These are phyloP conservation scores for Cyclotella choctawhatcheeana DNA, from an alignment of 108 stramenopile species.

Conservation along the genomic window DNA sequence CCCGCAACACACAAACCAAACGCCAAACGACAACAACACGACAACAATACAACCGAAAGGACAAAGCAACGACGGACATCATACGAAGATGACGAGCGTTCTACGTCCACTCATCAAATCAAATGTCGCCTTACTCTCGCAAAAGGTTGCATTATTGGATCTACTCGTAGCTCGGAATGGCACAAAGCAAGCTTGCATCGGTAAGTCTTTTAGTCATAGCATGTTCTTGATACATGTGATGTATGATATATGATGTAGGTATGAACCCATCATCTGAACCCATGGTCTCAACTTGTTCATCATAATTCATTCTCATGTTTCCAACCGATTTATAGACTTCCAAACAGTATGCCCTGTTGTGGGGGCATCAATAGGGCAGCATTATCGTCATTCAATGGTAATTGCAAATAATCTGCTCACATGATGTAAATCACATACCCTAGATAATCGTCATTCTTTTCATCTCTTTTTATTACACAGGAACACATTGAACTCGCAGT, in stretches of 20 bases:
- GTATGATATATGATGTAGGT: background rate
- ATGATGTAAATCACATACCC: background rate
- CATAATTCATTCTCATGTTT: background rate
- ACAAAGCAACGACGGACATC: no score
- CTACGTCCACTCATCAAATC: constrained; percentile 48
- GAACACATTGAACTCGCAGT: constrained; percentile 84
- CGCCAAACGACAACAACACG: no score
- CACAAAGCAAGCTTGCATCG: constrained; percentile 35
- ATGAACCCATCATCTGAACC: background rate
- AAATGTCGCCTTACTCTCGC: constrained; percentile 70
- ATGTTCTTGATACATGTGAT: background rate
- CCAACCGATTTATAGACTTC: constrained; percentile 47
- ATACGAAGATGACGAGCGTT: constrained; percentile 23
- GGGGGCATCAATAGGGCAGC: constrained; percentile 84
- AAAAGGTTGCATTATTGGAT: constrained; percentile 76
- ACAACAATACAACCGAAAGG: no score
- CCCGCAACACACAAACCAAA: no score
- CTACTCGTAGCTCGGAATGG: constrained; percentile 60
- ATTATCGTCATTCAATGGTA: constrained; percentile 89
- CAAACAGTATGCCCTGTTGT: constrained; percentile 70
- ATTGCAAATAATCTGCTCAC: background rate
- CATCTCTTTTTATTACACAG: background rate
- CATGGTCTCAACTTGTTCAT: background rate
- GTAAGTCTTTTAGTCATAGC: background rate
- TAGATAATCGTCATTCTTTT: background rate